Evolutionary conservation across 805 yeast species (phyloP).

Genomic region (Naumovozyma castellii): DNA sequence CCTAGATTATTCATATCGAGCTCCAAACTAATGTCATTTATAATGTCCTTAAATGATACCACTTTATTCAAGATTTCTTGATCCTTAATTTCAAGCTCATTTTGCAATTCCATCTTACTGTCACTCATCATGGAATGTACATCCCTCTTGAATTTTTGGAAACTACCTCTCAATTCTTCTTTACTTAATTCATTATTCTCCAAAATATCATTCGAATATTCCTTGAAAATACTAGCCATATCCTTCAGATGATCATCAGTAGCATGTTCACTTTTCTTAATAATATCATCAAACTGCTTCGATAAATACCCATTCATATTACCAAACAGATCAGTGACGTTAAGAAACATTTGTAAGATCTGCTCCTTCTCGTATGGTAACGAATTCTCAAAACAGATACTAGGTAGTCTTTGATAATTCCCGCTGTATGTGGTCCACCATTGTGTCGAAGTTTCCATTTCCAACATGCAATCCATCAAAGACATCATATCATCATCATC

Average conservation of each 20-base stretch:
- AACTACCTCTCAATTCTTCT: neutral
- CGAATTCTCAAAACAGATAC: slow-evolving; percentile 44
- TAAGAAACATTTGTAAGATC: slow-evolving; percentile 36
- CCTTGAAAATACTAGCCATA: neutral
- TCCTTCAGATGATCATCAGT: neutral
- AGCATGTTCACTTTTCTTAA: slow-evolving; percentile 3
- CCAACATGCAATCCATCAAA: slow-evolving; percentile 32
- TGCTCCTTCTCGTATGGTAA: slow-evolving; percentile 45
- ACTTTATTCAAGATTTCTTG: neutral
- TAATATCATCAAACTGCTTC: slow-evolving; percentile 5
- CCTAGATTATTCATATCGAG: neutral
- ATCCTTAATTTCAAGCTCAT: neutral
- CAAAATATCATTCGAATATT: neutral
- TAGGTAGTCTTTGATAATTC: slow-evolving; percentile 44
- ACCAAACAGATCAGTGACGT: slow-evolving; percentile 35
- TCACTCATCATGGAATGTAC: neutral
- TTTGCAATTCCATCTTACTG: neutral
- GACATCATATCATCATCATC: neutral
- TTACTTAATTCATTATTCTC: neutral
- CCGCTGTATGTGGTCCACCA: slow-evolving; percentile 74
- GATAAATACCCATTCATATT: slow-evolving; percentile 12
- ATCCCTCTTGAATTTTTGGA: neutral
- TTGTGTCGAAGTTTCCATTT: slow-evolving; percentile 39
- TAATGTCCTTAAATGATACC: neutral
- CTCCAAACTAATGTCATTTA: neutral